A percentile compares a stretch with the other conserved stretches of the same genome.
phyloP scores from a whole-genome alignment of 805 yeast genomes.

The Blastobotrys parvus region DNA sequence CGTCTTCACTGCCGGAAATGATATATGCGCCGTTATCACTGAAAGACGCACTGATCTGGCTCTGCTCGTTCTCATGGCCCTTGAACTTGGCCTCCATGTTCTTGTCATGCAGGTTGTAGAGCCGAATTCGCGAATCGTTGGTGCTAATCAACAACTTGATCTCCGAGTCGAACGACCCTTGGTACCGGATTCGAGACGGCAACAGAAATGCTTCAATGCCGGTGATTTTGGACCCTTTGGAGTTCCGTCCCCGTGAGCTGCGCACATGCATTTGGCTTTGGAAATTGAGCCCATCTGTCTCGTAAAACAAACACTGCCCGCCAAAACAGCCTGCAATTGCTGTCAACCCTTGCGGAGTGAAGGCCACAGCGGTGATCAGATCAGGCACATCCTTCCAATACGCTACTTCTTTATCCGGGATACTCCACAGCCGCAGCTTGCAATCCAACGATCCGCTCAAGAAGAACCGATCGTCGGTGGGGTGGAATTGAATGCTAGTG shows the following conservation, averaged over 20 bases:
- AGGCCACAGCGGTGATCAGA: constrained; percentile 64
- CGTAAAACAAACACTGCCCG: constrained; percentile 56
- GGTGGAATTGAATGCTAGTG: constrained; percentile 72
- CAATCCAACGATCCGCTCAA: constrained; percentile 75
- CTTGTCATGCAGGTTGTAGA: constrained; percentile 48
- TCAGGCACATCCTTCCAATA: constrained; percentile 54
- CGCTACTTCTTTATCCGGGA: constrained; percentile 60
- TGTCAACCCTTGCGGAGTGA: constrained; percentile 56
- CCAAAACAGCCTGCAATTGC: constrained; percentile 69
- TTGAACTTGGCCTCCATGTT: constrained; percentile 58
- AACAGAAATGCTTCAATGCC: constrained; percentile 46
- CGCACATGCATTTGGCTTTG: constrained; percentile 38
- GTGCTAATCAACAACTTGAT: constrained; percentile 54
- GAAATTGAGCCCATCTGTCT: constrained; percentile 54
- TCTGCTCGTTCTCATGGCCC: constrained; percentile 62
- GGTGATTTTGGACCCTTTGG: constrained; percentile 56
- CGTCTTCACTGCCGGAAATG: constrained; percentile 80
- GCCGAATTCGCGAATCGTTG: constrained; percentile 71
- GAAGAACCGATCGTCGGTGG: constrained; percentile 80
- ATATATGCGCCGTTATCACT: constrained; percentile 52
- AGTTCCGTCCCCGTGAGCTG: constrained; percentile 24
- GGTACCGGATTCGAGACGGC: constrained; percentile 5
- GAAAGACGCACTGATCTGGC: constrained; percentile 61
- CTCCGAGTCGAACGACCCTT: constrained; percentile 24
- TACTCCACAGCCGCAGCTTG: constrained; percentile 71